phyloP scores from a whole-genome alignment of 176 grass and related monocot genomes.

The Eremochloa ophiuroides region DNA sequence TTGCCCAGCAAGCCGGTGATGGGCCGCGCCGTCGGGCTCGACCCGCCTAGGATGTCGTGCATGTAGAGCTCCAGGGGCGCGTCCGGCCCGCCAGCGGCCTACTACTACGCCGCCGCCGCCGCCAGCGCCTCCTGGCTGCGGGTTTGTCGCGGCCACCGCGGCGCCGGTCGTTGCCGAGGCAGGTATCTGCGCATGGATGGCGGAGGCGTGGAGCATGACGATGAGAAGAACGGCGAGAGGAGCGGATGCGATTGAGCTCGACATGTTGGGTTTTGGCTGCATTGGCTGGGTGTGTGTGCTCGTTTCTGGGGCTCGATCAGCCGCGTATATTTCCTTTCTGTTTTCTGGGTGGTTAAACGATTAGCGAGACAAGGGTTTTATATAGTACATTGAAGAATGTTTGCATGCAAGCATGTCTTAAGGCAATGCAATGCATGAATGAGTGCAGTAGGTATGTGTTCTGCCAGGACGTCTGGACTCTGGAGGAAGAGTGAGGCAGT shows the following conservation, averaged over 20 bases:
- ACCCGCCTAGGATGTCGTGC: constrained; percentile 67
- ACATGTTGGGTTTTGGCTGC: constrained; percentile 32
- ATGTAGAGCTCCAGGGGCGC: constrained; percentile 58
- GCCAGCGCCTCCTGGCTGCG: constrained; percentile 15
- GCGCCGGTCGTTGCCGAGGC: constrained; percentile 21
- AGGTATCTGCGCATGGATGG: constrained; percentile 50
- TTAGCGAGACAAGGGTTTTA: constrained; percentile 18
- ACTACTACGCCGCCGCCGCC: neutral
- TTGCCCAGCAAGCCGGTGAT: constrained; percentile 66
- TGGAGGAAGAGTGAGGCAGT: constrained; percentile 20
- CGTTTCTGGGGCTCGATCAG: neutral
- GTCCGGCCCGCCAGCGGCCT: constrained; percentile 17
- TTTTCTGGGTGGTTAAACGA: neutral
- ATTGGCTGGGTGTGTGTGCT: constrained; percentile 12
- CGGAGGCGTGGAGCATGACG: constrained; percentile 12
- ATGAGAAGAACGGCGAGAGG: constrained; percentile 30
- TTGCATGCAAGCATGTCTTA: constrained; percentile 13
- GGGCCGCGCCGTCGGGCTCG: constrained; percentile 60
- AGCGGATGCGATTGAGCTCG: neutral
- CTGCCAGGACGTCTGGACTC: neutral
- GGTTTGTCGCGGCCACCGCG: constrained; percentile 31
- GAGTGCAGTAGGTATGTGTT: constrained; percentile 38
- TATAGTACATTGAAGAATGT: neutral
- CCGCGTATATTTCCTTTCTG: neutral
- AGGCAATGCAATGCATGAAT: constrained; percentile 9